Percentiles rank a stretch among this genome's conserved stretches.
These are phyloP conservation scores for Leucocoprinus leucothites DNA, from an alignment of 768 basidiomycete species.

Conservation along the genomic window DNA sequence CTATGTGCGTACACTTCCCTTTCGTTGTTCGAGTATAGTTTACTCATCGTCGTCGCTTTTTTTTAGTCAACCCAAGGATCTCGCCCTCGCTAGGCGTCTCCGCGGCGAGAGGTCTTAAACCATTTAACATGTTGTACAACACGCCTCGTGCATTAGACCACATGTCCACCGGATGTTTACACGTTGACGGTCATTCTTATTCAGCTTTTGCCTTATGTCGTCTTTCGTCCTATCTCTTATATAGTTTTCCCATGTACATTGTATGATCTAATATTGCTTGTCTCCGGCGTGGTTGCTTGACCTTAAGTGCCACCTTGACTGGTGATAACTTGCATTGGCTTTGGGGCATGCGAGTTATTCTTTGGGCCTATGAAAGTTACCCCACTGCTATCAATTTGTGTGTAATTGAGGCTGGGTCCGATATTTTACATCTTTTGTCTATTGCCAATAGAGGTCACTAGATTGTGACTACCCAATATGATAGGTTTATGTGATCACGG, in stretches of 20 bases:
- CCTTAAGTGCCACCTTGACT: no score
- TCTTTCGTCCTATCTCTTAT: neutral
- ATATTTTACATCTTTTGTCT: no score
- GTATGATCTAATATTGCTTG: constrained; percentile 12
- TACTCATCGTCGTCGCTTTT: constrained; percentile 21
- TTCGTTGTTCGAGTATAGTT: constrained; percentile 6
- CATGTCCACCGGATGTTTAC: neutral
- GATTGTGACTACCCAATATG: no score
- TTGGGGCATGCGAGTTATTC: no score
- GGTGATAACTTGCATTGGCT: no score
- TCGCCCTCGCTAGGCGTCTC: constrained; percentile 82
- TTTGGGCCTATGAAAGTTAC: no score
- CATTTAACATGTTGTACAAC: constrained; percentile 3
- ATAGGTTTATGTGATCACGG: no score
- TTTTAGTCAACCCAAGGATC: constrained; percentile 81
- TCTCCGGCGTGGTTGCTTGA: neutral
- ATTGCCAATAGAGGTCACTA: no score
- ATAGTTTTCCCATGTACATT: constrained; percentile 1
- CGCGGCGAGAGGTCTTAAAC: constrained; percentile 79
- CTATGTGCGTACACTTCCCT: constrained; percentile 21
- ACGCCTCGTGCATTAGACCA: neutral
- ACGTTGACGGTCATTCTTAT: neutral
- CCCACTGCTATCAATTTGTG: no score
- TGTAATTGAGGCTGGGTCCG: no score
- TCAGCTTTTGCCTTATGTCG: neutral